A percentile compares a stretch with the other conserved stretches of the same genome.
phyloP scores from a whole-genome alignment of 306 rosid genomes.

The Betula pendula region DNA sequence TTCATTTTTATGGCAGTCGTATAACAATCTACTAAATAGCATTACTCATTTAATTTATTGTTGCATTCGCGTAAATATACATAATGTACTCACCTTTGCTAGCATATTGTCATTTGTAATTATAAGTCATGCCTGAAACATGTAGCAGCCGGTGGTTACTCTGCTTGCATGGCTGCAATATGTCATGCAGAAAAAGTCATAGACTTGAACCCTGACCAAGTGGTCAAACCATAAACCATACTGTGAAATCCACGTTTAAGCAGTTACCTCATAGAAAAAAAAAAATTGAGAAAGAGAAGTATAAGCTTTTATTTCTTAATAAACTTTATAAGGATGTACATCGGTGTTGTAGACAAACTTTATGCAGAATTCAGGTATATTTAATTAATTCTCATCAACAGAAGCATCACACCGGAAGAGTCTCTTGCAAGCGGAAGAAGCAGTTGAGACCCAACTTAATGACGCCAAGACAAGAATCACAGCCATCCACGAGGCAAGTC shows the following conservation, averaged over 20 bases:
- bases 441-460: constrained; percentile 56
- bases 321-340: neutral
- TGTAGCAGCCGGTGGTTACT: neutral
- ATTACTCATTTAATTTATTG: too few species aligned
- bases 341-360: constrained; percentile 16
- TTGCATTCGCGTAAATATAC: neutral
- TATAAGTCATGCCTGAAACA: neutral
- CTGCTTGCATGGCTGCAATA: constrained; percentile 3
- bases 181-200: constrained; percentile 1
- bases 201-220: neutral
- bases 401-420: constrained; percentile 75
- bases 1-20: too few species aligned
- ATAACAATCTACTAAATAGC: too few species aligned
- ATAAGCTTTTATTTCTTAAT: neutral
- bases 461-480: constrained; percentile 74
- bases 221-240: neutral
- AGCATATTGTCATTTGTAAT: neutral
- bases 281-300: neutral
- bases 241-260: neutral
- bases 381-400: constrained; percentile 36
- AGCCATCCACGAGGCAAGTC: constrained; percentile 71
- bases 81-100: neutral
- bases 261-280: neutral
- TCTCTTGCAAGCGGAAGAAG: constrained; percentile 74
- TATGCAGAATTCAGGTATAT: constrained; percentile 9